Conservation (phyloP, 164 flowering plant species). For the Nymphaea thermarum region DNA sequence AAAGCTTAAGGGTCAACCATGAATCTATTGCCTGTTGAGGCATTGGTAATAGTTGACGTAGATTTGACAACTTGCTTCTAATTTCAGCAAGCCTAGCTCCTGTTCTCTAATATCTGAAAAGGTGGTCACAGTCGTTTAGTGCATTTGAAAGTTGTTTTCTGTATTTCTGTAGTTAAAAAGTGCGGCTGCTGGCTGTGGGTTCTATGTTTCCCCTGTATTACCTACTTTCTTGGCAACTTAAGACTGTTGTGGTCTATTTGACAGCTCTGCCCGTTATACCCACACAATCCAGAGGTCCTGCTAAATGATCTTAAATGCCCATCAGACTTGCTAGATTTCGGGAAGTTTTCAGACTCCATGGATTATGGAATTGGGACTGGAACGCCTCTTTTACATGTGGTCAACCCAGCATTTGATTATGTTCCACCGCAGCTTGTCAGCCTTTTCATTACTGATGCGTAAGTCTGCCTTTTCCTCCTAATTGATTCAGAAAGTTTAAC, state of each 20-base stretch:
- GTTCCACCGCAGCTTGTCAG: slow-evolving; percentile 98
- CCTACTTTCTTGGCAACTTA: background rate
- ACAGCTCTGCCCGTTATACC: slow-evolving; percentile 95
- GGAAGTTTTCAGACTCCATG: slow-evolving; percentile 95
- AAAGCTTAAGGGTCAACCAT: too few relatives aligned
- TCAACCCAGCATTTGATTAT: slow-evolving; percentile 95
- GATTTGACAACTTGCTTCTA: background rate
- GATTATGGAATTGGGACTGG: slow-evolving; percentile 72
- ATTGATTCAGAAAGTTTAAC: background rate
- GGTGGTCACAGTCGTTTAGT: background rate
- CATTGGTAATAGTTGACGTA: too few relatives aligned
- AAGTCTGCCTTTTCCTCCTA: slow-evolving; percentile 20
- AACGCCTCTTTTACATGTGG: slow-evolving; percentile 82
- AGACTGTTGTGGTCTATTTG: slow-evolving; percentile 7
- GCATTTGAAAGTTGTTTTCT: background rate
- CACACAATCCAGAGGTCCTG: slow-evolving; percentile 94
- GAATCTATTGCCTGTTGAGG: too few relatives aligned
- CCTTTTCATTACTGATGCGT: slow-evolving; percentile 95
- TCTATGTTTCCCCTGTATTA: too few relatives aligned
- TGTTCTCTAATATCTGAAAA: background rate
- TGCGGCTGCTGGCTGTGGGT: background rate
- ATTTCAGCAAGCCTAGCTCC: background rate
- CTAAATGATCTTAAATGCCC: slow-evolving; percentile 94
- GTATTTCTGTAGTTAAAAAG: background rate
- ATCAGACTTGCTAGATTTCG: slow-evolving; percentile 91